Conservation (phyloP, 1,139 yeast genomes). For the Pichiaceae sp. region DNA sequence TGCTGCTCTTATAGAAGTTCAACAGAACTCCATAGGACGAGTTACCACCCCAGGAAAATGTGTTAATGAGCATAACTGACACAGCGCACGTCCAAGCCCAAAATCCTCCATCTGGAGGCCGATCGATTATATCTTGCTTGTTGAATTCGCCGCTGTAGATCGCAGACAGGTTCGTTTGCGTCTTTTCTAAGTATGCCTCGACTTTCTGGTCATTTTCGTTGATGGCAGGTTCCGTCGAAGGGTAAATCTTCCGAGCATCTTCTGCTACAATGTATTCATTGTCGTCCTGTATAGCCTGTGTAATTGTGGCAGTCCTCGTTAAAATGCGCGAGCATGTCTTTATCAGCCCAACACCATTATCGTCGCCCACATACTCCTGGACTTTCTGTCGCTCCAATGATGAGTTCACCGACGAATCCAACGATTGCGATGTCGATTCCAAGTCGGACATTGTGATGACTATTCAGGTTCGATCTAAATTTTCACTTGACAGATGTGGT, state of each 20-base stretch:
- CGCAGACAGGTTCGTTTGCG: no score
- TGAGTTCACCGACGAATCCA: no score
- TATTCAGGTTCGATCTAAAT: no score
- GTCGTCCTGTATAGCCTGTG: neutral
- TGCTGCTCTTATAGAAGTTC: conserved; percentile 41
- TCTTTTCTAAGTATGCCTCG: no score
- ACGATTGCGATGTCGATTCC: no score
- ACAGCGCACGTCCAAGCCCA: conserved; percentile 60
- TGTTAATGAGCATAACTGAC: conserved; percentile 41
- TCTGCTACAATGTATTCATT: neutral
- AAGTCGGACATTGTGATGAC: no score
- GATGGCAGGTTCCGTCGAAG: no score
- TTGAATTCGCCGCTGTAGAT: conserved; percentile 23
- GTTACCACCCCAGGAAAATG: conserved; percentile 64
- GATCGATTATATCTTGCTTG: conserved; percentile 26
- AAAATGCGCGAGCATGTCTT: neutral
- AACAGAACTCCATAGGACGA: conserved; percentile 64
- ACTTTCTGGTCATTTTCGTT: no score
- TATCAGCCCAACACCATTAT: conserved; percentile 2
- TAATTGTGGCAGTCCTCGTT: no score
- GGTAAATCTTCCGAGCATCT: neutral
- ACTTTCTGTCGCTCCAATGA: neutral
- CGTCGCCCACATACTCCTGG: conserved; percentile 2
- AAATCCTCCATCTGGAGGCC: conserved; percentile 60
- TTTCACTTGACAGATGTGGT: no score